Evolutionary conservation across 225 moss, liverwort and hornwort genomes (phyloP), one percentile per base, ranked within the genome.

Genomic region (Physcomitrellopsis africana): DNA sequence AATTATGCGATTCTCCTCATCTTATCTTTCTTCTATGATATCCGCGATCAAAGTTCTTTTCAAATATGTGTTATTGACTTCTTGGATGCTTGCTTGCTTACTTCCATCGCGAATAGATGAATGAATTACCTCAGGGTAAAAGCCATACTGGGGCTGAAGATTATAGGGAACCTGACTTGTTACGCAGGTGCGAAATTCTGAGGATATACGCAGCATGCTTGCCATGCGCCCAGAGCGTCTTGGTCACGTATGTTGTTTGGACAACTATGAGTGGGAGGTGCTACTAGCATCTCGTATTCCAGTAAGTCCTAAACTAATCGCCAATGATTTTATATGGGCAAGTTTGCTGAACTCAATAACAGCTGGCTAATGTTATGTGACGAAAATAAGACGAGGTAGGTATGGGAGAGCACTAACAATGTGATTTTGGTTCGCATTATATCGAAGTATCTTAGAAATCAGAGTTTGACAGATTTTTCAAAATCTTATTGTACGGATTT

Each of bases 201-300:
- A 86, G 76, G 94, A 94, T 77, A 83, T 92, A 43, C 89, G 88
- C 60, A 83, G 78, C 65, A 94, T 94, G 92, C 89, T 94, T 68
- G 84, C 88, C 66, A 81, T 94, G 79, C 74, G 76, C 60, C 94
- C 94, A 18, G 85, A 86, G 55, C 85, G 94, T 26, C 79, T 94
- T 67, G 92, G 92, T 44, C 94, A 94, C 74, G 92, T 94, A 23
- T 94, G 94, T 76, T 94, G 80, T 76, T 75, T 94, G 78, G 89
- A 90, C 41, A 82, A 87, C 65, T 65, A 87, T 19, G 94, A 94
- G 68, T 92, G 94, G 92, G 76, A 70, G 47, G 78, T 81, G 71
- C 72, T 94, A 80, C 79, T 94, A 65, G 81, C 82, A 63, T 92
- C 92, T 63, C 73, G 73, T 47, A 92, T 90, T 66, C 94, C 92